phyloP scores from a whole-genome alignment of 805 yeast genomes.

The Metschnikowia peoriensis region DNA sequence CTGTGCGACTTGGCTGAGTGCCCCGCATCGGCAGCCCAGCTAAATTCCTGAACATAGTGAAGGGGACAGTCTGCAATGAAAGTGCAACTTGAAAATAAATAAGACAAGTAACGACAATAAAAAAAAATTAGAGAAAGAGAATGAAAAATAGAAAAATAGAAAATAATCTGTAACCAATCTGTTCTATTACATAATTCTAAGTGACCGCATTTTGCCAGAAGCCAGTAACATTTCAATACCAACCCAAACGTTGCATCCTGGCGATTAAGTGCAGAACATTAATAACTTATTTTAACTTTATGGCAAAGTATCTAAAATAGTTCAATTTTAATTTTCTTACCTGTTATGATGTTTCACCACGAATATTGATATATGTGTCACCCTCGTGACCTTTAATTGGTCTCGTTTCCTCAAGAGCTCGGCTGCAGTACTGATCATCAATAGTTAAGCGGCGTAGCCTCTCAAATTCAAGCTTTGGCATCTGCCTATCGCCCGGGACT shows the following conservation, averaged over 20 bases:
- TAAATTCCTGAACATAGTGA: not conserved
- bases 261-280: no score
- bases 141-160: not conserved
- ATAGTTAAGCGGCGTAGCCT: not conserved
- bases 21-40: slow-evolving; percentile 3
- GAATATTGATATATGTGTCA: no score
- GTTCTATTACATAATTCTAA: no score
- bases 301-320: no score
- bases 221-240: not conserved
- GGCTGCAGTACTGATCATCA: not conserved
- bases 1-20: slow-evolving; percentile 6
- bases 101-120: no score
- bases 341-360: no score
- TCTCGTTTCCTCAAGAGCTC: not conserved
- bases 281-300: no score
- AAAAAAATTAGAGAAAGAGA: not conserved
- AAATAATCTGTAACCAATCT: no score
- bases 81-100: not conserved
- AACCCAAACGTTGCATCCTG: not conserved
- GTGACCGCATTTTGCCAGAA: not conserved
- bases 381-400: no score
- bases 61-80: not conserved
- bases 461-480: not conserved
- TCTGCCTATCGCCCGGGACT: not conserved
- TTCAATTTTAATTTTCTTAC: no score